phyloP scores from a whole-genome alignment of 768 basidiomycete genomes.

The Sporobolomyces phaffii region DNA sequence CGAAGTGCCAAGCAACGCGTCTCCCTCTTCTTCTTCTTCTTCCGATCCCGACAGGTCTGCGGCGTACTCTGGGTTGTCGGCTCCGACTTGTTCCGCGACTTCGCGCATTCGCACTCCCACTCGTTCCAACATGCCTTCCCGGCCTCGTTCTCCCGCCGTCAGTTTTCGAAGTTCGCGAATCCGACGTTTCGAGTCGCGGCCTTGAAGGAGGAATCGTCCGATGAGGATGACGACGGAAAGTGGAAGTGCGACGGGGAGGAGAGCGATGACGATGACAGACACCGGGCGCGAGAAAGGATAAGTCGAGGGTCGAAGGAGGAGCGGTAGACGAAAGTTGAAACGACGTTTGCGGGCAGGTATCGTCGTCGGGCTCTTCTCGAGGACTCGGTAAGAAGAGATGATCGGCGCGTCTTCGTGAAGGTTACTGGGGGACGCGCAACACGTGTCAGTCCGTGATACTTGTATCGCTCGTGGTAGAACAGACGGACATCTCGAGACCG shows the following conservation, averaged over 20 bases:
- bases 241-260: slow-evolving; percentile 35
- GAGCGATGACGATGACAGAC: slow-evolving; percentile 20
- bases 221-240: slow-evolving; percentile 43
- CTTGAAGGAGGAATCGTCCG: slow-evolving; percentile 56
- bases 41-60: slow-evolving; percentile 1
- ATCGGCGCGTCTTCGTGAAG: slow-evolving; percentile 49
- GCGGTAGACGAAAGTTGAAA: slow-evolving; percentile 55
- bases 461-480: not conserved
- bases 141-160: slow-evolving; percentile 11
- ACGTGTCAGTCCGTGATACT: slow-evolving; percentile 23
- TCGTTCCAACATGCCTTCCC: slow-evolving; percentile 26
- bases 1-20: not conserved
- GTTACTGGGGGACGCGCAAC: slow-evolving; percentile 51
- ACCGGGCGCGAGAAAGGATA: slow-evolving; percentile 52
- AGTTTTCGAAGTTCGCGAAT: slow-evolving; percentile 53
- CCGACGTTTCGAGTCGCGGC: slow-evolving; percentile 59
- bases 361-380: slow-evolving; percentile 53
- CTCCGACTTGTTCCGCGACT: slow-evolving; percentile 23
- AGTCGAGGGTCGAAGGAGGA: slow-evolving; percentile 56
- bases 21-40: not conserved
- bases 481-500: slow-evolving; percentile 8
- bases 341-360: slow-evolving; percentile 55
- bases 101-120: slow-evolving; percentile 29
- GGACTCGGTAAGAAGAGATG: slow-evolving; percentile 59
- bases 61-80: slow-evolving; percentile 32